Evolutionary conservation across 2,329 filamentous ascomycete genomes (phyloP), one percentile per base, ranked within the genome.

Genomic region (Aureobasidium pullulans): DNA sequence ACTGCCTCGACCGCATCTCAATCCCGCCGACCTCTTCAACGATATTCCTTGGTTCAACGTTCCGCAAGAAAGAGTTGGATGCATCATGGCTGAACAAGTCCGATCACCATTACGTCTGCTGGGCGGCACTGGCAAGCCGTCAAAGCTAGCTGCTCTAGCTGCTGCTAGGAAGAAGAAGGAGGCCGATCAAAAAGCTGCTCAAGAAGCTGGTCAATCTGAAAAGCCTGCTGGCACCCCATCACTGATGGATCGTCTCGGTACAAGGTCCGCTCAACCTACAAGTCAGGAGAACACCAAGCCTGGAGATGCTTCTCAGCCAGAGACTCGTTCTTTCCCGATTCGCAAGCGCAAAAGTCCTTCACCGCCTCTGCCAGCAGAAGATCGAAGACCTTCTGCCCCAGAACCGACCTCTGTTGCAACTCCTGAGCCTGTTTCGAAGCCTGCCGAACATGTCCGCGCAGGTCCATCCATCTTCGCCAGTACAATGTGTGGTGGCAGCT

Each of bases 111-210:
- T 76, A 49, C 82, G 90, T 2, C 78, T 99, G 0, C 74, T 96
- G 2, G 95, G 94, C 32, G 95, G 94, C 36, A 81, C 73, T n/a
- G 80, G 83, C 3, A 94, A 92, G 68, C 81, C 89, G 73, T 96
- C 93, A 5, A 99, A 99, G 68, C 78, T 99, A 47, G 93, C 96
- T 66, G 90, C 90, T 49, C 77, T 99, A 43, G 92, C 93, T 54
- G 90, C 90, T 36, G 88, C 89, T 57, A 82, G 91, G 31, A 92
- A 91, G 71, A 92, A 89, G 74, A 96, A 91, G 72, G 85, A 85
- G 13, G 85, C 85, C 32, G 85, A 87, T 40, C 85, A 82, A 66
- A 76, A 70, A 52, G 68, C 69, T 7, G 42, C 60, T 15, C 60
- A 63, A 37, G 58, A 61, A n/a, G 46, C 29, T 15, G 43, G 61